Evolutionary conservation across 768 basidiomycete genomes (phyloP), one percentile per base, ranked within the genome.

Genomic region (Podaxis sp.): DNA sequence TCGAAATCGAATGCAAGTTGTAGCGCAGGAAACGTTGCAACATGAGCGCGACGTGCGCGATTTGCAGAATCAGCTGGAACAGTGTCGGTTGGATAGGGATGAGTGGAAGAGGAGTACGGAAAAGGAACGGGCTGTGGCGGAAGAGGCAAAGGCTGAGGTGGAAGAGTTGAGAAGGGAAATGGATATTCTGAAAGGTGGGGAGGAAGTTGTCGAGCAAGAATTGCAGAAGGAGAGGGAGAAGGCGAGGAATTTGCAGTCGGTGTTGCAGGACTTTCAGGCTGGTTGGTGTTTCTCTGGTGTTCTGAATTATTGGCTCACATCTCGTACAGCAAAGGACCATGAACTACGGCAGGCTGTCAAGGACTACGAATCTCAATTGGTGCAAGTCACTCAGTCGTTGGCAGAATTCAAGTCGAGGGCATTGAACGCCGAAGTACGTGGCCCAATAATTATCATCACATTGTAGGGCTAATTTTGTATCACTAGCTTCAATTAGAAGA

Each of bases 401-500:
- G 91, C 91, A n/a, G 94, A 96, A 69, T 98, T 83, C 74, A 96
- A 96, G 73, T 87, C 88, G 65, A 86, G 96, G 38, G 95, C 96
- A 5, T 75, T 91, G 24, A 88, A 85, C 65, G 95, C 96, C 1
- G 96, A 99, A 82, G 91, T 91, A 62, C 54, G 80, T 64, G n/a
- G 17, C 59, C 28, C 11, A 24, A 7, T 26, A 11, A 58, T 52
- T 66, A 52, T 3, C n/a, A 58, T 15, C 28, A 41, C 24, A 15
- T 20, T 11, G 24, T 41, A 37, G 38, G 60, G 63, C 67, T 55
- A 50, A 60, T 57, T 37, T 1, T 22, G 15, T 24, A 51, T 28
- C 57, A n/a, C 26, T 70, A 95, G 90, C 80, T 91, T 15, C 82
- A 87, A 72, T 75, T 98, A 26, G 87, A 93, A 64, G 92, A 94